Percentiles rank a stretch among this genome's conserved stretches.
Evolutionary conservation across 2,329 filamentous ascomycete genomes (phyloP).

Genomic region (Epichloe brachyelytri): DNA sequence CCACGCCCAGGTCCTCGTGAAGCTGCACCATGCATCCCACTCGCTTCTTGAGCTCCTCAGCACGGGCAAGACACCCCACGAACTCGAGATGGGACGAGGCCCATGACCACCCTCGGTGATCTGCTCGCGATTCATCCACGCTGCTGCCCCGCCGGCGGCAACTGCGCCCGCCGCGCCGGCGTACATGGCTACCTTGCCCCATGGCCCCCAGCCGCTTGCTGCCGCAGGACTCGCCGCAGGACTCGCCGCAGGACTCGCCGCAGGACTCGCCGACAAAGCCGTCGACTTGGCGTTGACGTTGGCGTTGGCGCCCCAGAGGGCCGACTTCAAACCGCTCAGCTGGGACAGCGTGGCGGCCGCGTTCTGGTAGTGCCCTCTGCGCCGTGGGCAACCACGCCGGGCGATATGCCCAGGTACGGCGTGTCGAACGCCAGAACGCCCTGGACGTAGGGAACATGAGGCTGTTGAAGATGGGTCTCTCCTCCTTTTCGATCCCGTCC

Average conservation of each 20-base stretch:
- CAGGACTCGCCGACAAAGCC: slow-evolving; percentile 2
- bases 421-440: slow-evolving; percentile 90
- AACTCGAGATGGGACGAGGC: slow-evolving; percentile 86
- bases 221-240: slow-evolving; percentile 6
- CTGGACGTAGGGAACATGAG: slow-evolving; percentile 89
- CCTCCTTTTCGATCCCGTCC: slow-evolving; percentile 25
- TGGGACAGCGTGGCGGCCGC: slow-evolving; percentile 58
- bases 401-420: slow-evolving; percentile 72
- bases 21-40: slow-evolving; percentile 55
- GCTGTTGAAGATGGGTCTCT: slow-evolving; percentile 30
- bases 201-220: slow-evolving; percentile 52
- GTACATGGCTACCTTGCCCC: slow-evolving; percentile 75
- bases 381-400: slow-evolving; percentile 71
- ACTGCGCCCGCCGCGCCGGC: slow-evolving; percentile 76
- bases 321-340: slow-evolving; percentile 51
- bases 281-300: not conserved
- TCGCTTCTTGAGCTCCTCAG: slow-evolving; percentile 66
- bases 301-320: slow-evolving; percentile 40
- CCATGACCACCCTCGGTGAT: slow-evolving; percentile 66
- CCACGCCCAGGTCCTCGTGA: slow-evolving; percentile 52
- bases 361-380: slow-evolving; percentile 71
- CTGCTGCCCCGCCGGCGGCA: slow-evolving; percentile 68
- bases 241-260: slow-evolving; percentile 4
- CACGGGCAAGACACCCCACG: slow-evolving; percentile 76
- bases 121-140: slow-evolving; percentile 74